A percentile compares a stretch with the other conserved stretches of the same genome.
These are phyloP conservation scores for Flammula alnicola DNA, from an alignment of 1,284 basidiomycete genomes.

Conservation along the genomic window DNA sequence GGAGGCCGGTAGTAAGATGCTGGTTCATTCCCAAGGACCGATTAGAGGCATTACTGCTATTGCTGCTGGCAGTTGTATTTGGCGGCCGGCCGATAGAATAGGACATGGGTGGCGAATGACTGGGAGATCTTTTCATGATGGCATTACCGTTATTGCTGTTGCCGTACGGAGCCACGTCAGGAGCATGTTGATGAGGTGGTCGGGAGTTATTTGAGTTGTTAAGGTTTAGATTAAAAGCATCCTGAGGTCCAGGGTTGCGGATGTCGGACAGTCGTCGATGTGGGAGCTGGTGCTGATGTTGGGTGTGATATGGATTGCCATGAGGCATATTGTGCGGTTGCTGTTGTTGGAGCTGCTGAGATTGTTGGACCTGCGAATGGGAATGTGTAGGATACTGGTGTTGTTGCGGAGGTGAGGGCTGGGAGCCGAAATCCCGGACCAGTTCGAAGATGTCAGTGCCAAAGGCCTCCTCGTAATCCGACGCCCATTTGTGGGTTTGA, in stretches of 20 bases:
- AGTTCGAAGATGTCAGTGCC: slow-evolving; percentile 58
- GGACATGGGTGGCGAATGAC: slow-evolving; percentile 29
- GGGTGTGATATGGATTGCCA: slow-evolving; percentile 16
- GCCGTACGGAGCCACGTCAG: slow-evolving; percentile 27
- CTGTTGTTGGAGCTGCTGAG: slow-evolving; percentile 24
- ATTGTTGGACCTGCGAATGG: slow-evolving; percentile 22
- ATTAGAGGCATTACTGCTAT: slow-evolving; percentile 22
- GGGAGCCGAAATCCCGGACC: slow-evolving; percentile 38
- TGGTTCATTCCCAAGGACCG: slow-evolving; percentile 20
- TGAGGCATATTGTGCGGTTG: slow-evolving; percentile 12
- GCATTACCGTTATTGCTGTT: slow-evolving; percentile 24
- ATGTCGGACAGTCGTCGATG: slow-evolving; percentile 35
- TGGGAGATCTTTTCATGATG: slow-evolving; percentile 33
- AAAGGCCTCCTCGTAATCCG: slow-evolving; percentile 67
- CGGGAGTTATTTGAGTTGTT: slow-evolving; percentile 25
- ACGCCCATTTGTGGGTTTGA: slow-evolving; percentile 56
- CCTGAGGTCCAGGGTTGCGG: slow-evolving; percentile 25
- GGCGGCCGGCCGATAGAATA: slow-evolving; percentile 36
- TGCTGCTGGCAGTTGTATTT: slow-evolving; percentile 34
- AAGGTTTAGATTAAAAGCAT: slow-evolving; percentile 10
- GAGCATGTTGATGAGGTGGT: slow-evolving; percentile 34
- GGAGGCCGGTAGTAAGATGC: slow-evolving; percentile 12
- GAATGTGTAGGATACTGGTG: slow-evolving; percentile 32
- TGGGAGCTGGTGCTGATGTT: slow-evolving; percentile 24
- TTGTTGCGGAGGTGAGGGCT: slow-evolving; percentile 35